phyloP scores from a whole-genome alignment of 1,284 basidiomycete species.

The Papiliotrema terrestris region DNA sequence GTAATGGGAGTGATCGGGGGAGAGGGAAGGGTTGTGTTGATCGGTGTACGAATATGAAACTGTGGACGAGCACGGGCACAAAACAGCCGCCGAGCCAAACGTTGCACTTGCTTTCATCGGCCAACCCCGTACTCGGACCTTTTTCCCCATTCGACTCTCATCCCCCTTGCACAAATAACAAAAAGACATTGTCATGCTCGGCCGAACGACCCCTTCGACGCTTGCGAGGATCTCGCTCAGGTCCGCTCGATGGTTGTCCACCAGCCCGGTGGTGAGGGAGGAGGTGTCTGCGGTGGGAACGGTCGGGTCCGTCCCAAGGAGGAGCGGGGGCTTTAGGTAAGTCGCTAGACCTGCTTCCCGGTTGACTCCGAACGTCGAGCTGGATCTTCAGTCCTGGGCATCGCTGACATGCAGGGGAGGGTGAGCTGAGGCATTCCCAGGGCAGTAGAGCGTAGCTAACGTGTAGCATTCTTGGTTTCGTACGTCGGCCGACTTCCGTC shows the following conservation, averaged over 20 bases:
- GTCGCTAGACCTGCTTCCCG: background rate
- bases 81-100: too few relatives aligned
- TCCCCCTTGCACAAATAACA: too few relatives aligned
- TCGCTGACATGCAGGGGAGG: background rate
- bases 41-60: too few relatives aligned
- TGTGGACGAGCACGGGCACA: too few relatives aligned
- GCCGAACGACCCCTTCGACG: too few relatives aligned
- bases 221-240: background rate
- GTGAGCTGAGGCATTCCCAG: background rate
- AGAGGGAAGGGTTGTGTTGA: too few relatives aligned
- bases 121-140: too few relatives aligned
- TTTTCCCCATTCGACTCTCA: too few relatives aligned
- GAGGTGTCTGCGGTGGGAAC: background rate
- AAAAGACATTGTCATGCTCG: too few relatives aligned
- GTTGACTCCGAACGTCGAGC: background rate
- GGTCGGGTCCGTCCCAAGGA: background rate
- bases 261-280: background rate
- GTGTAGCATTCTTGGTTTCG: conserved; percentile 75
- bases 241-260: background rate
- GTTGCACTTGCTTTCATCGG: too few relatives aligned
- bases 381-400: background rate
- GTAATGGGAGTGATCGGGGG: too few relatives aligned
- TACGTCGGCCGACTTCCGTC: conserved; percentile 35
- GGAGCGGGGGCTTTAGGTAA: conserved; percentile 3
- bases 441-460: background rate